Conservation (phyloP, 2,329 filamentous ascomycete species). For the Pseudocercospora pini-densiflorae region DNA sequence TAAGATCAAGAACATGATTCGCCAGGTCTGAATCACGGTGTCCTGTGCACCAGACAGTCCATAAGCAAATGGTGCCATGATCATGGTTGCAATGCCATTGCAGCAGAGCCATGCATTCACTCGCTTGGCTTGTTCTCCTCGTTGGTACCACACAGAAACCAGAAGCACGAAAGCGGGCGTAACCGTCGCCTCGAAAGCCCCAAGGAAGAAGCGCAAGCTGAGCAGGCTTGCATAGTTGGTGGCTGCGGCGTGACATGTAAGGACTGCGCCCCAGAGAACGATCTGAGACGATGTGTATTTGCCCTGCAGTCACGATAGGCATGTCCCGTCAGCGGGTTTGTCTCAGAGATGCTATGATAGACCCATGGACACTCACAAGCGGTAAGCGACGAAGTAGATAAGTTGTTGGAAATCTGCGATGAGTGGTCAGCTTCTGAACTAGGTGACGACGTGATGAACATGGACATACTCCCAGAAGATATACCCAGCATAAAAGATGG, state of each 20-base stretch:
- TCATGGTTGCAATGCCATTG: constrained; percentile 2
- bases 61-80: constrained; percentile 4
- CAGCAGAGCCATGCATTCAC: constrained; percentile 33
- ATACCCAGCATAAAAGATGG: constrained; percentile 55
- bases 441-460: background rate
- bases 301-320: background rate
- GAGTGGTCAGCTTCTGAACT: background rate
- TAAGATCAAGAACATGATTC: constrained; percentile 41
- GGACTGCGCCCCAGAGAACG: constrained; percentile 53
- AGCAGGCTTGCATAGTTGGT: constrained; percentile 56
- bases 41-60: background rate
- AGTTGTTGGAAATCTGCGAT: constrained; percentile 10
- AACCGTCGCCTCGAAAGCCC: constrained; percentile 57
- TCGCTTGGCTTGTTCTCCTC: constrained; percentile 36
- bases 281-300: constrained; percentile 46
- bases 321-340: too few species aligned
- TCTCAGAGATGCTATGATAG: too few species aligned
- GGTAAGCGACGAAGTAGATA: constrained; percentile 17
- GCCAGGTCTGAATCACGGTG: constrained; percentile 10
- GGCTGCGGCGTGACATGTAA: constrained; percentile 52
- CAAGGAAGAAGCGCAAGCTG: constrained; percentile 60
- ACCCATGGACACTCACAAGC: background rate
- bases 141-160: constrained; percentile 36
- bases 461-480: constrained; percentile 35
- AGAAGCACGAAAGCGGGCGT: constrained; percentile 37